Percentiles rank a stretch among this genome's conserved stretches.
These are phyloP conservation scores for Yamadazyma taylorii DNA, from an alignment of 1,139 yeast species.

Conservation along the genomic window DNA sequence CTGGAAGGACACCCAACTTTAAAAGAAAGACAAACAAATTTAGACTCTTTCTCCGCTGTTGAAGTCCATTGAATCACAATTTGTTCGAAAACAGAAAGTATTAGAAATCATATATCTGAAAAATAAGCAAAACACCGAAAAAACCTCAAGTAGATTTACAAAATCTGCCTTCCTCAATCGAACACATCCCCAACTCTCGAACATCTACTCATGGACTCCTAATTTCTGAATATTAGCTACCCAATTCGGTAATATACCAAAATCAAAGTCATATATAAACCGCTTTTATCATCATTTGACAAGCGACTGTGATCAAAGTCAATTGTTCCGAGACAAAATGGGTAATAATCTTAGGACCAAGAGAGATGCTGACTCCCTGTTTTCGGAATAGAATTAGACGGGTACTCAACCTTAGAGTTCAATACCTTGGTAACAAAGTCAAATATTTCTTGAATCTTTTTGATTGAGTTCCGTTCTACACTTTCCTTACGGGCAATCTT, in stretches of 20 bases:
- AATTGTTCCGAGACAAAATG: constrained; percentile 3
- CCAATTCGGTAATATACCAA: constrained; percentile 3
- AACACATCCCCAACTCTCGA: constrained; percentile 3
- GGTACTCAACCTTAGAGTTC: constrained; percentile 9
- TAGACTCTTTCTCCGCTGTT: constrained; percentile 5
- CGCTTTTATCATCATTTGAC: constrained; percentile 4
- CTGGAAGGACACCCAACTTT: constrained; percentile 7
- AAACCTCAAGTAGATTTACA: constrained; percentile 4
- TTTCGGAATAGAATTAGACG: constrained; percentile 8
- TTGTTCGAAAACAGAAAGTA: constrained; percentile 4
- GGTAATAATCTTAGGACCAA: constrained; percentile 4
- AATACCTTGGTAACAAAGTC: constrained; percentile 8
- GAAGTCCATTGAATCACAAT: constrained; percentile 4
- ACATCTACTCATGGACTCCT: constrained; percentile 4
- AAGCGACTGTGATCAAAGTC: constrained; percentile 3
- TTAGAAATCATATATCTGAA: constrained; percentile 3
- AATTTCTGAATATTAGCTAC: constrained; percentile 2
- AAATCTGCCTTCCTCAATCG: constrained; percentile 4
- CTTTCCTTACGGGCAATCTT: constrained; percentile 6
- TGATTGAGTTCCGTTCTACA: constrained; percentile 6
- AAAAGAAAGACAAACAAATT: constrained; percentile 6
- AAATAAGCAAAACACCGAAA: constrained; percentile 3
- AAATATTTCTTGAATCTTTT: constrained; percentile 9
- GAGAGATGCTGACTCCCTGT: constrained; percentile 5
- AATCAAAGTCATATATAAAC: constrained; percentile 3